Evolutionary conservation across 2,329 filamentous ascomycete genomes (phyloP).

Genomic region (Orbilia blumenaviensis): DNA sequence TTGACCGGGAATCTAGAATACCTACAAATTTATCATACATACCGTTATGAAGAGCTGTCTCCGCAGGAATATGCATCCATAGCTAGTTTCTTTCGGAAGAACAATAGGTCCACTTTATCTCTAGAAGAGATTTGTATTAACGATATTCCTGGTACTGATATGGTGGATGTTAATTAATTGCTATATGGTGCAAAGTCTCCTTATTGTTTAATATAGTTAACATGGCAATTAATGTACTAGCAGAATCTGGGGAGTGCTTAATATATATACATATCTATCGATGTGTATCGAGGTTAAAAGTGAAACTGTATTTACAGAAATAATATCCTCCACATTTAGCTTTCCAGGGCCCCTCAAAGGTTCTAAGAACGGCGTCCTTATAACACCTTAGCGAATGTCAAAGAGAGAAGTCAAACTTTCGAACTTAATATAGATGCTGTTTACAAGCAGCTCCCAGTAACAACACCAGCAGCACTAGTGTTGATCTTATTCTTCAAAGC

Average conservation of each 20-base stretch:
- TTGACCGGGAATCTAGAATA: neutral
- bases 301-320: neutral
- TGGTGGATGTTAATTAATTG: neutral
- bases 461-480: constrained; percentile 39
- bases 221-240: too few relatives aligned
- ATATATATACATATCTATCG: too few relatives aligned
- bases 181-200: too few relatives aligned
- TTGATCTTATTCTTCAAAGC: constrained; percentile 59
- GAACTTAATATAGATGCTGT: neutral
- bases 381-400: too few relatives aligned
- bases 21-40: neutral
- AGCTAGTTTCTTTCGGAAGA: neutral
- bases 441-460: constrained; percentile 47
- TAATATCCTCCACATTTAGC: neutral
- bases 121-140: neutral
- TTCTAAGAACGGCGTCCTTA: too few relatives aligned
- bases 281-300: too few relatives aligned
- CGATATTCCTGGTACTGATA: neutral
- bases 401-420: too few relatives aligned
- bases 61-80: neutral
- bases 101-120: neutral
- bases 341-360: neutral
- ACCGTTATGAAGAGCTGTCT: neutral
- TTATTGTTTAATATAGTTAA: too few relatives aligned
- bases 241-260: too few relatives aligned